These are phyloP conservation scores for Maudiozyma turicensis DNA, from an alignment of 805 yeast genomes.

Conservation along the genomic window DNA sequence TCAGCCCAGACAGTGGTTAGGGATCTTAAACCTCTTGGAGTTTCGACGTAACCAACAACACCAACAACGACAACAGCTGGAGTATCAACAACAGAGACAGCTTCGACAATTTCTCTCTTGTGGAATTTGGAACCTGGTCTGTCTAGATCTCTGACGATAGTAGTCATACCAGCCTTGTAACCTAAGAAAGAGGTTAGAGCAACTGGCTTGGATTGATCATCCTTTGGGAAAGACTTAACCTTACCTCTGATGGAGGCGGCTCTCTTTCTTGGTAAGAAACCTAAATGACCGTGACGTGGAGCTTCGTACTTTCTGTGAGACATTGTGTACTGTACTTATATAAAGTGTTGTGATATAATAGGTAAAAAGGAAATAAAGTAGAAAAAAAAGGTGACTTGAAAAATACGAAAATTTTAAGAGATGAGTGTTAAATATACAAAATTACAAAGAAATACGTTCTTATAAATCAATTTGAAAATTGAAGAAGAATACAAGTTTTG, in stretches of 20 bases:
- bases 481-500: too few species aligned
- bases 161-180: constrained; percentile 99
- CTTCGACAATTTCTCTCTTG: constrained; percentile 99
- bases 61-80: constrained; percentile 99
- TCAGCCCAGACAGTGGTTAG: constrained; percentile 99
- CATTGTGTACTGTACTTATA: constrained; percentile 38
- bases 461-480: too few species aligned
- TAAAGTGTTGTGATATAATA: constrained; percentile 5
- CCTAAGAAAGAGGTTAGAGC: constrained; percentile 99
- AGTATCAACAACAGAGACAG: constrained; percentile 97
- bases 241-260: constrained; percentile 97
- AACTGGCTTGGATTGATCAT: constrained; percentile 94
- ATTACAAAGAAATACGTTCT: neutral
- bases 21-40: constrained; percentile 99
- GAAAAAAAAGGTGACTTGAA: too few species aligned
- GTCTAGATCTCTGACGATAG: constrained; percentile 99
- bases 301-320: constrained; percentile 99
- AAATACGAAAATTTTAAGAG: neutral
- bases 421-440: neutral
- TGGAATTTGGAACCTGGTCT: constrained; percentile 99
- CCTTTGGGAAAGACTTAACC: constrained; percentile 99
- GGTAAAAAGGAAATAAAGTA: neutral
- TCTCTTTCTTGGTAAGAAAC: constrained; percentile 99
- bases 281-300: constrained; percentile 99
- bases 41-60: constrained; percentile 99